These are phyloP conservation scores for Ascomycota sp. DNA, from an alignment of 2,329 filamentous ascomycete genomes.

Conservation along the genomic window DNA sequence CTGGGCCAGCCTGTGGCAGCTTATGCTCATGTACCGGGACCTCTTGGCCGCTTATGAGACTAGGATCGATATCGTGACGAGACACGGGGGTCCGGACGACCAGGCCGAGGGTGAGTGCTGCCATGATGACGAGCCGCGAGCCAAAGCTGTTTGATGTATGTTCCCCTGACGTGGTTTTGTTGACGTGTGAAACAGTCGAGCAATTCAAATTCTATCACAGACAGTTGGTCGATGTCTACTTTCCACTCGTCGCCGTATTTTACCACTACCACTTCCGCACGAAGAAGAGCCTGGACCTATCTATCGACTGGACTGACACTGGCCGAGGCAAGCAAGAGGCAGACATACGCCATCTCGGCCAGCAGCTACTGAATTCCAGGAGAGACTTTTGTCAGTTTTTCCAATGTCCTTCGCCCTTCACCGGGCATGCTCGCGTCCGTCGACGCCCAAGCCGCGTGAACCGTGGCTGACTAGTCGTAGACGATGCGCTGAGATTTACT, in stretches of 20 bases:
- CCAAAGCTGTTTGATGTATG: no score
- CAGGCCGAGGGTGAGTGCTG: constrained; percentile 3
- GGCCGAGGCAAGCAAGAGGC: constrained; percentile 6
- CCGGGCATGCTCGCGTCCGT: no score
- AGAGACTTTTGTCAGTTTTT: constrained; percentile 17
- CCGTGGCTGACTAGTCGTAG: constrained; percentile 7
- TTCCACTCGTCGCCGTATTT: constrained; percentile 17
- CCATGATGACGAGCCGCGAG: no score
- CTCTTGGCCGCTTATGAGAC: constrained; percentile 13
- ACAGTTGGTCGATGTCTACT: constrained; percentile 13
- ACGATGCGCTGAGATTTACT: constrained; percentile 12
- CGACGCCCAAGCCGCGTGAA: no score
- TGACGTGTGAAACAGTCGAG: constrained; percentile 3
- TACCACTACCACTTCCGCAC: constrained; percentile 21
- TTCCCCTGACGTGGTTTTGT: no score
- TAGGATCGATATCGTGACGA: constrained; percentile 8
- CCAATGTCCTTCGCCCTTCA: no score
- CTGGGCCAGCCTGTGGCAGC: constrained; percentile 28
- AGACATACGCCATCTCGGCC: constrained; percentile 8
- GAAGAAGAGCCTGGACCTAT: constrained; percentile 18
- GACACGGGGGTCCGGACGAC: constrained; percentile 6
- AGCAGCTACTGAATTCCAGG: constrained; percentile 13
- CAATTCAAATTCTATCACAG: constrained; percentile 6
- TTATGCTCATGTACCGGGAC: constrained; percentile 27
- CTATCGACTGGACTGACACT: constrained; percentile 13